Base-by-base conservation (phyloP, 2,329 filamentous ascomycete genomes). In the Cladosporium phlei region DNA sequence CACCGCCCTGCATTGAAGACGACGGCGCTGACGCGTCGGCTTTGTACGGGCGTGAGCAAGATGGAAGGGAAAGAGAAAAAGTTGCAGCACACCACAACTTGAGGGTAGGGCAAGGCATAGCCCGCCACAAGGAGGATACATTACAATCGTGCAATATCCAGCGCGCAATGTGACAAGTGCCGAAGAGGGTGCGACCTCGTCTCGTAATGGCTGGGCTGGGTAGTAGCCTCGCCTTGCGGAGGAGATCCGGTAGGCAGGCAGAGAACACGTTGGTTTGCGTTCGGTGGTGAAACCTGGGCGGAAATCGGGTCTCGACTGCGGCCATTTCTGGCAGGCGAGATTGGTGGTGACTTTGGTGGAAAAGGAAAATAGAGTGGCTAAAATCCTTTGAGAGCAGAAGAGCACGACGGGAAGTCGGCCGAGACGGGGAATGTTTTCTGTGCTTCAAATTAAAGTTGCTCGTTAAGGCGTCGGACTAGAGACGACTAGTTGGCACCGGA, bases 371-470 rank as follows among this genome's bases (percentile, higher is more conserved):
- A n/a, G n/a, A n/a, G n/a, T n/a, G n/a, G n/a, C n/a, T n/a, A n/a
- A n/a, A n/a, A n/a, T n/a, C n/a, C n/a, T n/a, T n/a, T n/a, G n/a
- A n/a, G n/a, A n/a, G n/a, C n/a, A n/a, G n/a, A n/a, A n/a, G n/a
- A n/a, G n/a, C n/a, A n/a, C n/a, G n/a, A n/a, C n/a, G n/a, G n/a
- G n/a, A n/a, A n/a, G n/a, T n/a, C n/a, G n/a, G n/a, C n/a, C n/a
- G n/a, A n/a, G n/a, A n/a, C n/a, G n/a, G n/a, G n/a, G n/a, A n/a
- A n/a, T n/a, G n/a, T n/a, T n/a, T n/a, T n/a, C n/a, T n/a, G n/a
- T 43, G 28, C 39, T 43, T 43, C 37, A 39, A 45, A 45, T 45
- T 45, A 45, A 45, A 45, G 42, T 45, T 45, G 42, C 25, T 29
- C 17, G 22, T 21, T 37, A 29, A n/a, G 42, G 16, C 42, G 22